Evolutionary conservation across 108 stramenopile genomes (phyloP), one percentile per base, ranked within the genome.

Genomic region (Nitzschia sp.): DNA sequence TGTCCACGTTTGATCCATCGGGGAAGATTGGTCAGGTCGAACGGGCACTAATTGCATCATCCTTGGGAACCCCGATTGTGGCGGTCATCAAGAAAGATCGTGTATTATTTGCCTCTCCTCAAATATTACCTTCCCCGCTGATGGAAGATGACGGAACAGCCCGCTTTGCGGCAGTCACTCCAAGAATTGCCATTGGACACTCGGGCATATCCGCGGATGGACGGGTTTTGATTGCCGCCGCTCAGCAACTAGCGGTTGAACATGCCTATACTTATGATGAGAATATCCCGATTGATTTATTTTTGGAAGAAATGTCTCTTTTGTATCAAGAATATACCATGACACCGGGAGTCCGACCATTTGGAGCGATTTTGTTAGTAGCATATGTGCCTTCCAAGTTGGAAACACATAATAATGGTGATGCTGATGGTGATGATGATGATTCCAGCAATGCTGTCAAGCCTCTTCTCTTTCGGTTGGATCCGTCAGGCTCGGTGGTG

Each of bases 1-100:
- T 99, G 29, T 94, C 98, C 0, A 99, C 98, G 22, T 99, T 99
- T 71, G 85, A 92, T 58, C 81, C 90, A 23, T 77, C 81, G 2
- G 98, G 98, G 16, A 89, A 90, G 75, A 79, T 99, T 29, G 80
- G 87, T 58, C 97, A 98, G 80, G 96, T 99, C 21, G 96, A 96
- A 68, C 86, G 95, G 25, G 97, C 98, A 41, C 45, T 71, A 19
- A 74, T 79, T 35, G 92, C 92, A 0, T 76, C 92, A 9, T 69
- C 78, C 27, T 15, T 86, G 58, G 92, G 92, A 15, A 65, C 83
- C 29, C 92, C 92, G 0, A 60, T 94, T 11, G 75, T 94, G 6
- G 90, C 83, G 0, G 44, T 82, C 15, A 70, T 77, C 3, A 28
- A 58, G 52, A 50, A 59, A 16, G 57, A 52, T 41, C 22, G 17